These are phyloP conservation scores for Starmera stellimalicola DNA, from an alignment of 1,139 yeast genomes.

Conservation along the genomic window DNA sequence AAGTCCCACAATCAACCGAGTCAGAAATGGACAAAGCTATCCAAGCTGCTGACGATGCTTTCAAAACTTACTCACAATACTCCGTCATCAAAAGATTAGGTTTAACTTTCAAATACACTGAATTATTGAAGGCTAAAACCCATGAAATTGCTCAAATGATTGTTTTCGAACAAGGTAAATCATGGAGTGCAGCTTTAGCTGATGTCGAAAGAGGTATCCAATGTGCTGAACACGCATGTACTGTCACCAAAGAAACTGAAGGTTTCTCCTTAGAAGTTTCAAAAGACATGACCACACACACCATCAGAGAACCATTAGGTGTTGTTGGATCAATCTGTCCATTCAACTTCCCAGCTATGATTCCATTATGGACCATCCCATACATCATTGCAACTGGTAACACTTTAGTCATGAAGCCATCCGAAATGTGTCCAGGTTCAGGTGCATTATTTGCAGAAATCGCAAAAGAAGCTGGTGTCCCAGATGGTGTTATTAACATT, in stretches of 20 bases:
- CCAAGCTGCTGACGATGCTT: conserved; percentile 54
- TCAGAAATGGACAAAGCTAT: conserved; percentile 62
- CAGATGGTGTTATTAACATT: conserved; percentile 65
- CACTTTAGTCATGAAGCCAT: conserved; percentile 67
- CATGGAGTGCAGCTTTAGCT: conserved; percentile 69
- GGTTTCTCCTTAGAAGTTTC: conserved; percentile 65
- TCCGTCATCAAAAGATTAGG: conserved; percentile 66
- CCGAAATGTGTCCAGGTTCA: conserved; percentile 76
- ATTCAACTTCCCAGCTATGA: conserved; percentile 78
- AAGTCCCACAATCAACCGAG: conserved; percentile 66
- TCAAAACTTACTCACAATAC: conserved; percentile 47
- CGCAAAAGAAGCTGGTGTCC: conserved; percentile 69
- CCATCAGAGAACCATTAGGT: conserved; percentile 57
- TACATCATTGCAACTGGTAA: conserved; percentile 70
- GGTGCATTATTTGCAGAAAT: conserved; percentile 70
- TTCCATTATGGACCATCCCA: conserved; percentile 78
- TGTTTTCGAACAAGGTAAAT: conserved; percentile 75
- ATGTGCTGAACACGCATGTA: conserved; percentile 60
- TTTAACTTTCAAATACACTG: conserved; percentile 63
- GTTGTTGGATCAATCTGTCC: conserved; percentile 67
- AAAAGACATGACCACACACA: conserved; percentile 70
- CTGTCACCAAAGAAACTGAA: conserved; percentile 54
- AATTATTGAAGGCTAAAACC: conserved; percentile 57
- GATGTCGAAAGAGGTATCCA: conserved; percentile 76
- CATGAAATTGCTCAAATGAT: conserved; percentile 64